Base-by-base conservation (phyloP, 2,329 filamentous ascomycete species). In the Aspergillus cejpii region DNA sequence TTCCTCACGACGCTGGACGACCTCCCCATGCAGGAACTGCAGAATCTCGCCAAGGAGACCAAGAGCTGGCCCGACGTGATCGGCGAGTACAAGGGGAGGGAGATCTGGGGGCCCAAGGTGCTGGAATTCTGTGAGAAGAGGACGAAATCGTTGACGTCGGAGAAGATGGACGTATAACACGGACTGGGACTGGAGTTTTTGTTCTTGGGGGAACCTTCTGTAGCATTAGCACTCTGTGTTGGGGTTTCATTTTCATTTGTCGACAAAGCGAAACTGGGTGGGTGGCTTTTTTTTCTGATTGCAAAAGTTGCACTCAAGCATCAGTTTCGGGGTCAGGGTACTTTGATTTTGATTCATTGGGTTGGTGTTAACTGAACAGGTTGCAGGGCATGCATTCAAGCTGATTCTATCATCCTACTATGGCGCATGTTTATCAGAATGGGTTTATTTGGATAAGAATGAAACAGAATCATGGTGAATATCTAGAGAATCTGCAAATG, bases 31-130 rank as follows among this genome's bases (percentile, higher is more conserved):
- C 58, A 67, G 15, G 70, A 74, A 50, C 49, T 71, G 27, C 55
- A 61, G 23, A 70, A 68, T 33, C 55, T 74, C 19, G 67, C 61
- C 5, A 69, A 58, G n/a, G 70, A 73, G 44, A 65, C 74, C 40
- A 57, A 58, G 29, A 72, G 65, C 19, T 74, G 71, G 72, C 69
- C 71, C 5, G 64, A 68, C 3, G 66, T 68, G 33, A 67, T 73
- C 45, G 63, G 62, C 12, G 57, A 60, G 34, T 74, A 74, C 46
- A 74, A 74, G 44, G 72, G 72, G 3, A 60, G 62, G 28, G 60
- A 63, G 20, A 57, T 69, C 26, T 74, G 72, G 72, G 72, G 67
- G 6, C 53, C 52, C 2, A 65, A 57, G 14, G 63, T 67, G 3
- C 41, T 69, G 45, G 64, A 66, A 24, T 69, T 60, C 41, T 67